These are phyloP conservation scores for Diaporthe capsici DNA, from an alignment of 2,329 filamentous ascomycete species.

Conservation along the genomic window DNA sequence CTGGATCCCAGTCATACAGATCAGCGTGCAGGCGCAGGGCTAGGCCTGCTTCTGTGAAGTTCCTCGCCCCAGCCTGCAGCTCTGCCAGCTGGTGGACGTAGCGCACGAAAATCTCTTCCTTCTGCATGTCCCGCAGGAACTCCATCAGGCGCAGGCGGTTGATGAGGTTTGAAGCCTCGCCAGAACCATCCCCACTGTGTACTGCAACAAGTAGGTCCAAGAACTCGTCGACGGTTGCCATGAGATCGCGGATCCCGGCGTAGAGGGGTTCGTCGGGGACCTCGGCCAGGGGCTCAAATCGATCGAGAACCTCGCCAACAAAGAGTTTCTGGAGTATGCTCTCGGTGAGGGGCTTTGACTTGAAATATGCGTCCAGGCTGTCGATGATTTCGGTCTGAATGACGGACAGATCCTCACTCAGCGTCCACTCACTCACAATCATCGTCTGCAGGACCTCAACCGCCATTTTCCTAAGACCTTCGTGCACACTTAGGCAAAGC, in stretches of 20 bases:
- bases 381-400: conserved; percentile 98
- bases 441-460: conserved; percentile 96
- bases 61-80: conserved; percentile 81
- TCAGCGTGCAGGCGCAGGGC: conserved; percentile 93
- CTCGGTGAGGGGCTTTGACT: conserved; percentile 88
- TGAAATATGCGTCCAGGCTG: conserved; percentile 90
- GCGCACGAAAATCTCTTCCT: conserved; percentile 95
- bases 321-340: conserved; percentile 94
- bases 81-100: conserved; percentile 93
- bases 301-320: conserved; percentile 84
- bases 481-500: conserved; percentile 94
- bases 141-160: conserved; percentile 94
- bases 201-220: conserved; percentile 92
- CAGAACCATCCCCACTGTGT: conserved; percentile 80
- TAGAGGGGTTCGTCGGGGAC: conserved; percentile 81
- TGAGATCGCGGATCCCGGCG: conserved; percentile 81
- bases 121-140: conserved; percentile 95
- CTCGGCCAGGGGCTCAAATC: conserved; percentile 80
- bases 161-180: conserved; percentile 86
- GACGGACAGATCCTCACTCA: conserved; percentile 91
- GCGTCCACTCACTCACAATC: conserved; percentile 98
- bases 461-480: conserved; percentile 88
- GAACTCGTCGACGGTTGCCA: conserved; percentile 89
- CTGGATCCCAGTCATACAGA: conserved; percentile 90
- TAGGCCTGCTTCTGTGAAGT: conserved; percentile 89